Conservation (phyloP, 2,329 filamentous ascomycete genomes). For the Aspergillus sp. region DNA sequence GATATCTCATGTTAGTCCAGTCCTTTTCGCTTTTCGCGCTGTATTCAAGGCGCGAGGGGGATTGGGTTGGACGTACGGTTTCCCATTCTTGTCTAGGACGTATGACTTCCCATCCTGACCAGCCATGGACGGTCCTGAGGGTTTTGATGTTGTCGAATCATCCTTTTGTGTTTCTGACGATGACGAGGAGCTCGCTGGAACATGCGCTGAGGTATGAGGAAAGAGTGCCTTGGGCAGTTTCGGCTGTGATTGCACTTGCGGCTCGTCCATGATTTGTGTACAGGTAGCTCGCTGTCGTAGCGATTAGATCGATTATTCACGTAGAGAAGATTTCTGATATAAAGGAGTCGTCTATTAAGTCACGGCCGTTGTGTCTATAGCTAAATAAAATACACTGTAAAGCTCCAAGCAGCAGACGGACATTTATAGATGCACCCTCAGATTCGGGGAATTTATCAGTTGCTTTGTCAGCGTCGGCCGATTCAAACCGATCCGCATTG, state of each 20-base stretch:
- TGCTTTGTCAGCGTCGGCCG: conserved; percentile 20
- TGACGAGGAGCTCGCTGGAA: conserved; percentile 14
- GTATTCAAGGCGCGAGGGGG: background rate
- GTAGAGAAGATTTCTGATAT: background rate
- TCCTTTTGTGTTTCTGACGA: conserved; percentile 25
- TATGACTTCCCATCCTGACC: conserved; percentile 53
- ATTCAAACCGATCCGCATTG: background rate
- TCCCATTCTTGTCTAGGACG: conserved; percentile 50
- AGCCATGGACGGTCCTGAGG: conserved; percentile 50
- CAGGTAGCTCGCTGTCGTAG: background rate
- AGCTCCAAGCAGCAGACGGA: background rate
- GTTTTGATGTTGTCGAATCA: conserved; percentile 20
- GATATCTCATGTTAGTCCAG: background rate
- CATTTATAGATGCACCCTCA: background rate
- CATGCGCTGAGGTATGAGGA: conserved; percentile 15
- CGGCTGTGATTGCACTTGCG: conserved; percentile 16
- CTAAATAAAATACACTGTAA: background rate
- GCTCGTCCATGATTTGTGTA: conserved; percentile 19
- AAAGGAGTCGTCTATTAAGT: background rate
- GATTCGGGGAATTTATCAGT: background rate
- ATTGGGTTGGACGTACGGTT: conserved; percentile 42
- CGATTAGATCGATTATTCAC: background rate
- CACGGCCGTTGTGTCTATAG: background rate
- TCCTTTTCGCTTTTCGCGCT: background rate
- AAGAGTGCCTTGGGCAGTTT: conserved; percentile 15